Base-by-base conservation (phyloP, 768 basidiomycete genomes). In the Cystofilobasidium macerans region DNA sequence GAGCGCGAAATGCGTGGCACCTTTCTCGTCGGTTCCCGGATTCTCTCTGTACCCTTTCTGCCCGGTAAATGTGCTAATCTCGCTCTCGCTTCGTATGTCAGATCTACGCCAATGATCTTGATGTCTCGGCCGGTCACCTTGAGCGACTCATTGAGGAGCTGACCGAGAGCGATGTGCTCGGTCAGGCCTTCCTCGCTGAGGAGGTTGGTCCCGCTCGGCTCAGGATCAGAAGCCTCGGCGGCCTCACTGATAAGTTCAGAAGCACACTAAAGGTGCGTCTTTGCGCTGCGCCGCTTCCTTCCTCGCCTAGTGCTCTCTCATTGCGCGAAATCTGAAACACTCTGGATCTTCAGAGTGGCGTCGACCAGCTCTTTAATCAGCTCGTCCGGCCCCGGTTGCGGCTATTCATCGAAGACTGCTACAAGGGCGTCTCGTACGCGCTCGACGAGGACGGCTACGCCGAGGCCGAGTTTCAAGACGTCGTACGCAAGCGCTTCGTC, bases 321-420 rank as follows among this genome's bases (percentile, higher is more conserved):
- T n/a, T n/a, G n/a, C n/a, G n/a, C n/a, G n/a, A n/a, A n/a, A n/a
- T n/a, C n/a, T n/a, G n/a, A n/a, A n/a, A n/a, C n/a, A n/a, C 22
- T 64, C 57, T 47, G 38, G 12, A 22, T 2, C n/a, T n/a, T 4
- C 70, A 92, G 89, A 79, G 82, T 3, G 89, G 93, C 20, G 79
- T 95, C 32, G 95, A 99, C 71, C 90, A 94, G 71, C 79, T 98
- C 42, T 97, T 98, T 80, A 97, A 92, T 71, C 94, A 98, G 73
- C 80, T 97, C 13, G 81, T 93, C 71, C 83, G 93, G 24, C 93
- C 95, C 0, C 85, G 85, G 66, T 76, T 99, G 57, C 84, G 95
- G 30, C 87, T 83, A 40, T 79, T 98, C 54, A 80, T 97, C 56
- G 77, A 83, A 7, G 95, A 98, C 68, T 82, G 91, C 9, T 95